A percentile compares a stretch with the other conserved stretches of the same genome.
Conservation (phyloP, 1,284 basidiomycete species). For the Cryptococcus hybrid region DNA sequence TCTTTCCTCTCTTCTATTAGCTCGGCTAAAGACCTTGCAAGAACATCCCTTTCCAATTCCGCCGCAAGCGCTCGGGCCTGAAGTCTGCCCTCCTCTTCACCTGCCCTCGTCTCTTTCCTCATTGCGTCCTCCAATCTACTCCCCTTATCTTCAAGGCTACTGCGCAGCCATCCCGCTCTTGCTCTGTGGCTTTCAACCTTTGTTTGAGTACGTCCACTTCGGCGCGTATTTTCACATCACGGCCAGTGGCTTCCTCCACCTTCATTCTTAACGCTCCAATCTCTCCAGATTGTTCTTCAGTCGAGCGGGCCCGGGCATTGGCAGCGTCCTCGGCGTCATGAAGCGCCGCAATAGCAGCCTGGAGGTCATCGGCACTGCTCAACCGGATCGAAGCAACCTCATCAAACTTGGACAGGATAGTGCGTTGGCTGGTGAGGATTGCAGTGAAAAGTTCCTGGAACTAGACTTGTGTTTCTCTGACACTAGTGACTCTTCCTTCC, state of each 20-base stretch:
- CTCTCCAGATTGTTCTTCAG: not conserved
- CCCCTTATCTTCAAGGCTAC: not conserved
- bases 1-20: not conserved
- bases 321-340: slow-evolving; percentile 9
- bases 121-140: slow-evolving; percentile 1
- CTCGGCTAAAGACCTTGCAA: slow-evolving; percentile 3
- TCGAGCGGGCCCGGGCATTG: not conserved
- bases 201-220: slow-evolving; percentile 7
- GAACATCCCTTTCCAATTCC: slow-evolving; percentile 9
- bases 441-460: slow-evolving; percentile 13
- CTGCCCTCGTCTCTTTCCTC: not conserved
- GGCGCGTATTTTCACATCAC: not conserved
- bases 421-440: slow-evolving; percentile 19
- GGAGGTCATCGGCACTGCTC: not conserved
- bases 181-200: slow-evolving; percentile 3
- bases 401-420: slow-evolving; percentile 16
- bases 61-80: slow-evolving; percentile 7
- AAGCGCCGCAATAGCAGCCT: slow-evolving; percentile 6
- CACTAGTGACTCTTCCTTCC: not conserved
- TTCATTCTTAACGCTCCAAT: not conserved
- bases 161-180: slow-evolving; percentile 1
- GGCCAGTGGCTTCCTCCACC: not conserved
- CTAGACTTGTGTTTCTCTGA: not conserved
- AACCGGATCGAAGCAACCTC: slow-evolving; percentile 9
- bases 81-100: slow-evolving; percentile 2